Conservation (phyloP, 1,284 basidiomycete genomes). For the Microbotryum scabiosae region DNA sequence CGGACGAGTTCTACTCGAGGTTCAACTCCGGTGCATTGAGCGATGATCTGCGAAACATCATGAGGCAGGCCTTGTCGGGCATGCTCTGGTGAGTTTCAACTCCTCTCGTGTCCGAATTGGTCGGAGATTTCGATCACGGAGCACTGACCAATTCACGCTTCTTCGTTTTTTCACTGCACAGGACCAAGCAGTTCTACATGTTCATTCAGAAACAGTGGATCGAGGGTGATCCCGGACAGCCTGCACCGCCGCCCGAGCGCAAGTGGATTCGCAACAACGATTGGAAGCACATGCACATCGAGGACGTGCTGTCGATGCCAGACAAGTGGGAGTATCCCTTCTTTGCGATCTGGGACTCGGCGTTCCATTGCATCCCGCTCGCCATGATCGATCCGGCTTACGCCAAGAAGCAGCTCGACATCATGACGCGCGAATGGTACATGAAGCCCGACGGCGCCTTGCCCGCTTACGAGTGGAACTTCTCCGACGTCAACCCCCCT, state of each 20-base stretch:
- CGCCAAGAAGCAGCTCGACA: constrained; percentile 93
- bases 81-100: constrained; percentile 83
- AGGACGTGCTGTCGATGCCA: constrained; percentile 95
- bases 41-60: constrained; percentile 89
- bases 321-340: constrained; percentile 99
- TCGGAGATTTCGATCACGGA: not conserved
- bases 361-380: constrained; percentile 95
- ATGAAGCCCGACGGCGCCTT: constrained; percentile 94
- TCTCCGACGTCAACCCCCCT: constrained; percentile 90
- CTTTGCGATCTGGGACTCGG: constrained; percentile 61
- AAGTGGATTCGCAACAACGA: constrained; percentile 82
- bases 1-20: constrained; percentile 87
- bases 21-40: constrained; percentile 72
- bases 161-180: constrained; percentile 14
- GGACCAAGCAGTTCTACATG: constrained; percentile 90
- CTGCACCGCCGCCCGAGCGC: constrained; percentile 81
- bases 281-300: constrained; percentile 90
- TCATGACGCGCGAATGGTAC: constrained; percentile 97
- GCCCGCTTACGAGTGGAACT: constrained; percentile 99
- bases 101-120: not conserved
- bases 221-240: constrained; percentile 87
- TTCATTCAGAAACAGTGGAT: constrained; percentile 96
- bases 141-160: too few relatives aligned
- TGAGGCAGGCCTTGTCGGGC: constrained; percentile 93
- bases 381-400: constrained; percentile 90